These are phyloP conservation scores for Suillus clintonianus DNA, from an alignment of 768 basidiomycete species.

Conservation along the genomic window DNA sequence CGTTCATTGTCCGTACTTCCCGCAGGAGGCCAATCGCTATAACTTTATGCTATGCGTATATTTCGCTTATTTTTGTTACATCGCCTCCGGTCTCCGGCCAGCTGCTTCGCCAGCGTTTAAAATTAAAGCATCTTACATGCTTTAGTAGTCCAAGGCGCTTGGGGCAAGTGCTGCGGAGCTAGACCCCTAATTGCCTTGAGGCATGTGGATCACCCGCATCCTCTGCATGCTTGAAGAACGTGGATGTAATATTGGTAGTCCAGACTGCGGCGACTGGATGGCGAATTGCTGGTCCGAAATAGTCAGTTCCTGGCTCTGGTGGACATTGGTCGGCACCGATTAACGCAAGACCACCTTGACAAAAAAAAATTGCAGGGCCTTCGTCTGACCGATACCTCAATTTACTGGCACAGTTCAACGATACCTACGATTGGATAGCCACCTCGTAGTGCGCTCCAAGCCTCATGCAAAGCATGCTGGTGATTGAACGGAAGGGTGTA, in stretches of 20 bases:
- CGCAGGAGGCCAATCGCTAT: not conserved
- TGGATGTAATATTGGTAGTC: not conserved
- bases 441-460: not conserved
- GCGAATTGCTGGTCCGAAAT: not conserved
- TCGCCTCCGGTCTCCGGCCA: not conserved
- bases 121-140: not conserved
- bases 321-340: not conserved
- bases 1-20: not conserved
- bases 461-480: conserved; percentile 2
- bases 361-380: not conserved
- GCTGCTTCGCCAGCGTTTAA: not conserved
- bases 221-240: not conserved
- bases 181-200: not conserved
- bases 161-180: not conserved
- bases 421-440: not conserved
- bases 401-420: not conserved
- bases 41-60: not conserved
- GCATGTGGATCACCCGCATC: not conserved
- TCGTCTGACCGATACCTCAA: too few species aligned
- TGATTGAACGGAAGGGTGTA: not conserved
- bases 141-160: not conserved
- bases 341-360: not conserved
- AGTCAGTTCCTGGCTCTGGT: not conserved
- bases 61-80: too few species aligned
- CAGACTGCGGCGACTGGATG: not conserved